Conservation (phyloP, 1,139 yeast species). For the Tardiomyces depauwii region DNA sequence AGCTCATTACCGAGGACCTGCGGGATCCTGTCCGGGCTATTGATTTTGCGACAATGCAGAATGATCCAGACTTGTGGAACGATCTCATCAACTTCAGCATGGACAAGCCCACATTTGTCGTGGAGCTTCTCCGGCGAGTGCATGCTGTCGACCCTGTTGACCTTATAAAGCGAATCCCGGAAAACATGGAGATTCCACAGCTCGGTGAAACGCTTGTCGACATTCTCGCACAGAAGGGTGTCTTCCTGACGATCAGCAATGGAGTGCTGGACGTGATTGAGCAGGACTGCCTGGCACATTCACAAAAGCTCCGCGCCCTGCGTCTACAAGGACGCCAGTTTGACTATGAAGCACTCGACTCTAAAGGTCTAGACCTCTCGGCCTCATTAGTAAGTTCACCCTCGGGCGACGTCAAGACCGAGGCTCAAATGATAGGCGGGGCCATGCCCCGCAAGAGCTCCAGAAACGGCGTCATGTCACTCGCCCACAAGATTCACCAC, state of each 20-base stretch:
- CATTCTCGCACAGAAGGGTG: conserved; percentile 55
- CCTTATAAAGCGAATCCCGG: conserved; percentile 56
- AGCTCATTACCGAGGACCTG: conserved; percentile 62
- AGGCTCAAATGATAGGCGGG: no score
- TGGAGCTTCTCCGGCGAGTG: conserved; percentile 55
- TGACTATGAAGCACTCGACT: no score
- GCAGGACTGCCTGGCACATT: no score
- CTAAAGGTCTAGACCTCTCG: no score
- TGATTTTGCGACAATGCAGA: conserved; percentile 61
- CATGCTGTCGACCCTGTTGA: conserved; percentile 58
- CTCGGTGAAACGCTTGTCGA: conserved; percentile 49
- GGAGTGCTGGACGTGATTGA: conserved; percentile 49
- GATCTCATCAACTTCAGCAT: conserved; percentile 61
- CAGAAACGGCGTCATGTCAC: no score
- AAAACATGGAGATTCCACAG: conserved; percentile 50
- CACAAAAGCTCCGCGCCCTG: no score
- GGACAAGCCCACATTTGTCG: conserved; percentile 61
- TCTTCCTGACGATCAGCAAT: conserved; percentile 46
- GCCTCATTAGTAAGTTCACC: no score
- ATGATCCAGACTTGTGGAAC: conserved; percentile 72
- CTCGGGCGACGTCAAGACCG: no score
- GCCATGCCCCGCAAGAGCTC: no score
- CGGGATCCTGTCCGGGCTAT: conserved; percentile 77
- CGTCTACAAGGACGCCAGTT: no score
- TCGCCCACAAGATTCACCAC: no score